Evolutionary conservation across 345 rosid genomes (phyloP).

Genomic region (Aurinia saxatilis): DNA sequence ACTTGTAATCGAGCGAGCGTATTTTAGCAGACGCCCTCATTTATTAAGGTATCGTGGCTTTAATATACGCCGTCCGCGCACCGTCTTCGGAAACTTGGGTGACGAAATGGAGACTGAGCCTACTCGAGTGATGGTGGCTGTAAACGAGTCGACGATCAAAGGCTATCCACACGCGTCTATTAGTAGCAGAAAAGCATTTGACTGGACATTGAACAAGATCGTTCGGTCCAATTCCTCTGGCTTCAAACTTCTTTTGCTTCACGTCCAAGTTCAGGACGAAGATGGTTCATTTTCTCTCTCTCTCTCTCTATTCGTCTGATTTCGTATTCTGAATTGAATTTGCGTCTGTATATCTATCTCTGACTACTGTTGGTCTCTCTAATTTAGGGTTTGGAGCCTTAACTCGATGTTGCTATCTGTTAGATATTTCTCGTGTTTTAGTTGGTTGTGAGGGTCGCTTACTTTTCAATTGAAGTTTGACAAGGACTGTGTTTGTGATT

Average conservation of each 20-base stretch:
- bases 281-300: constrained; percentile 49
- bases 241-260: constrained; percentile 87
- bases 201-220: constrained; percentile 85
- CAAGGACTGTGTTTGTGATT: too few species aligned
- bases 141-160: constrained; percentile 84
- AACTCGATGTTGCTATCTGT: background rate
- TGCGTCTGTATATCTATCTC: too few species aligned
- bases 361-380: too few species aligned
- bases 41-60: background rate
- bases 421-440: background rate
- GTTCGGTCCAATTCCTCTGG: constrained; percentile 67
- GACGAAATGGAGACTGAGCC: constrained; percentile 43
- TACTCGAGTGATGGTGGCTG: constrained; percentile 73
- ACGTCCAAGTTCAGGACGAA: constrained; percentile 93
- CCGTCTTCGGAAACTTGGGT: too few species aligned
- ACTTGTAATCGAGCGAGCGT: background rate
- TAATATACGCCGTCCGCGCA: constrained; percentile 7
- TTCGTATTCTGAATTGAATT: background rate
- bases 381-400: background rate
- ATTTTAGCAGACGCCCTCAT: background rate
- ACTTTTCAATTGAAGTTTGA: background rate
- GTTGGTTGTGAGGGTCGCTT: background rate
- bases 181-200: constrained; percentile 87
- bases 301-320: constrained; percentile 7
- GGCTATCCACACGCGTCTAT: constrained; percentile 94